phyloP scores from a whole-genome alignment of 805 yeast species.

The Hyphopichia homilentoma region DNA sequence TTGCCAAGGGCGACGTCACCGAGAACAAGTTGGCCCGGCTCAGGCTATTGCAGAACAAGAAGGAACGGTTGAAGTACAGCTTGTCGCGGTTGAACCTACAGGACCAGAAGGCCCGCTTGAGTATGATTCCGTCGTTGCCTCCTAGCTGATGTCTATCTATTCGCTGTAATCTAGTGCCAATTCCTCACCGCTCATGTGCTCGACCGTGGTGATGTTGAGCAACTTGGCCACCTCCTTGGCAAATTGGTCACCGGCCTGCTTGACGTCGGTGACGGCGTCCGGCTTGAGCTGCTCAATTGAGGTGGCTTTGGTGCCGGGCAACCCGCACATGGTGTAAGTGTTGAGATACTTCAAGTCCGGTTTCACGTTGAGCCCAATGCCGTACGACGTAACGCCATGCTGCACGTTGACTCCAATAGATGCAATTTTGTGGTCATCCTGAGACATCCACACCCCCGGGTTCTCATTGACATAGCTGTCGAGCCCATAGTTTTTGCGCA shows the following conservation, averaged over 20 bases:
- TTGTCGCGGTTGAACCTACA: constrained; percentile 22
- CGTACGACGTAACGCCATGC: constrained; percentile 83
- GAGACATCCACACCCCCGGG: constrained; percentile 83
- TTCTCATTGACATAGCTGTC: constrained; percentile 53
- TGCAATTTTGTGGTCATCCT: constrained; percentile 60
- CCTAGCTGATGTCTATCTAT: constrained; percentile 1
- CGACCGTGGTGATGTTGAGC: constrained; percentile 29
- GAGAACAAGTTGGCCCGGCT: constrained; percentile 35
- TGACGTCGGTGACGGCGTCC: constrained; percentile 9
- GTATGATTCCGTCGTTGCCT: constrained; percentile 10
- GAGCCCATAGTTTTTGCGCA: constrained; percentile 38
- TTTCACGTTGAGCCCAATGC: constrained; percentile 73
- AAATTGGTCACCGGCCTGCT: constrained; percentile 28
- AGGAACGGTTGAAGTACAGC: constrained; percentile 40
- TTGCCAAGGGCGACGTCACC: constrained; percentile 19
- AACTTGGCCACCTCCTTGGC: constrained; percentile 35
- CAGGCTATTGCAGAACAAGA: constrained; percentile 38
- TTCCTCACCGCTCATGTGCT: constrained; percentile 32
- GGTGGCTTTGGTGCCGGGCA: constrained; percentile 49
- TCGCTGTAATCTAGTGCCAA: not conserved
- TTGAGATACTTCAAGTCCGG: constrained; percentile 75
- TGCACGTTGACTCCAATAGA: constrained; percentile 88
- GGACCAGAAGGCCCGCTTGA: constrained; percentile 14
- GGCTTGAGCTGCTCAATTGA: constrained; percentile 16
- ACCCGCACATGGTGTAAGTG: constrained; percentile 79